Conservation (phyloP, 2,329 filamentous ascomycete genomes). For the Calcarisporium arbuscula region DNA sequence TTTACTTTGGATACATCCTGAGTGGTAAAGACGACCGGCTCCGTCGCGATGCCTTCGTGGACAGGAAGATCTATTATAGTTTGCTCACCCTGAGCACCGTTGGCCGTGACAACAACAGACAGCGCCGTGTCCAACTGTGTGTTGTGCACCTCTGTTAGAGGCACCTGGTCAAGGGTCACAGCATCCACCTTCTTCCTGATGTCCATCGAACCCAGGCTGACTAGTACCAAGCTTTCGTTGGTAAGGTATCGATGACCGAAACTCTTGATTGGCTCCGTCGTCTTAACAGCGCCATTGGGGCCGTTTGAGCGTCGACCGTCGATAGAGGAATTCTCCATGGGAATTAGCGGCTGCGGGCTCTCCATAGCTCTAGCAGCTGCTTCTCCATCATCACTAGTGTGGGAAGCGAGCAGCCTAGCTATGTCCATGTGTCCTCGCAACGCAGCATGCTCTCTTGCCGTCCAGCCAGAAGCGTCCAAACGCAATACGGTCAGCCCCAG, state of each 20-base stretch:
- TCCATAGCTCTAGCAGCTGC: conserved; percentile 16
- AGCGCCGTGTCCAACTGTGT: conserved; percentile 93
- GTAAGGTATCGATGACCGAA: conserved; percentile 95
- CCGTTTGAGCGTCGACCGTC: conserved; percentile 52
- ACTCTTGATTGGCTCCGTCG: conserved; percentile 77
- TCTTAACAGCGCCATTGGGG: conserved; percentile 39
- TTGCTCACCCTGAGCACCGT: conserved; percentile 77
- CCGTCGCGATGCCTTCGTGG: conserved; percentile 87
- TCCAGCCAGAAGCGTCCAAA: conserved; percentile 86
- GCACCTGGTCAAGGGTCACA: conserved; percentile 82
- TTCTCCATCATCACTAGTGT: conserved; percentile 31
- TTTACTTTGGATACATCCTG: conserved; percentile 74
- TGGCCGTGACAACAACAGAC: conserved; percentile 83
- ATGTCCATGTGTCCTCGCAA: conserved; percentile 83
- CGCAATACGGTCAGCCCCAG: conserved; percentile 70
- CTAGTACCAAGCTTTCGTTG: conserved; percentile 80
- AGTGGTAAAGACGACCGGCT: conserved; percentile 86
- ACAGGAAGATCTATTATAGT: conserved; percentile 88
- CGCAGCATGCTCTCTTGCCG: conserved; percentile 85
- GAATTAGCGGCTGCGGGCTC: conserved; percentile 12
- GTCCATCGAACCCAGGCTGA: conserved; percentile 93
- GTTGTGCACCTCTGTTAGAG: conserved; percentile 78
- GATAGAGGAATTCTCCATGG: conserved; percentile 53
- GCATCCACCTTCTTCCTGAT: conserved; percentile 74
- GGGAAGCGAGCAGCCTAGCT: conserved; percentile 58